Percentiles rank a stretch among this genome's conserved stretches.
Conservation (phyloP, 2,329 filamentous ascomycete species). For the Proliferodiscus dingleyae region DNA sequence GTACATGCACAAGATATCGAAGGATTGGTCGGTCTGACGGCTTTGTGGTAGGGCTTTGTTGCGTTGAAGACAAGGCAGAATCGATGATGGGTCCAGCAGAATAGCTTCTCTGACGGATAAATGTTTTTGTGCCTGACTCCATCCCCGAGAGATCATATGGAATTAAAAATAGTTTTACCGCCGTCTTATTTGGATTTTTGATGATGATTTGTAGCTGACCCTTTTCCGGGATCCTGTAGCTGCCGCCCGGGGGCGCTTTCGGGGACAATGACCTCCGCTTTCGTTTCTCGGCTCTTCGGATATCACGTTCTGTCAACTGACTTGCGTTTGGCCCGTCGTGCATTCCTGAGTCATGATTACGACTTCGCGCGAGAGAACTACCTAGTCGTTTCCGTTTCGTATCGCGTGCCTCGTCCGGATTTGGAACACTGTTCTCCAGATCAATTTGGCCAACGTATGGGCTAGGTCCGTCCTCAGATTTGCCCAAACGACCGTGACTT, state of each 20-base stretch:
- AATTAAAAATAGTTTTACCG: constrained; percentile 90
- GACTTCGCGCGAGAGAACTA: constrained; percentile 15
- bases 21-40: constrained; percentile 64
- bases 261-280: constrained; percentile 56
- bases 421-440: constrained; percentile 71
- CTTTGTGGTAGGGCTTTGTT: constrained; percentile 31
- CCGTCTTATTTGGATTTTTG: constrained; percentile 97
- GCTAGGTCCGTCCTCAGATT: constrained; percentile 79
- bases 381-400: constrained; percentile 36
- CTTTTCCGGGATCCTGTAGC: constrained; percentile 89
- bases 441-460: constrained; percentile 94
- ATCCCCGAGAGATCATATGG: constrained; percentile 91
- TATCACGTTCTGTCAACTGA: constrained; percentile 31
- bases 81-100: constrained; percentile 82
- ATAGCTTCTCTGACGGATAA: constrained; percentile 90
- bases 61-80: constrained; percentile 22
- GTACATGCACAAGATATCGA: constrained; percentile 85
- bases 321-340: constrained; percentile 16
- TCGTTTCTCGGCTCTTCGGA: constrained; percentile 48
- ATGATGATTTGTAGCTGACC: constrained; percentile 95
- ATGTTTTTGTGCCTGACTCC: constrained; percentile 92
- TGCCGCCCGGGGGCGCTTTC: constrained; percentile 74
- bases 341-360: constrained; percentile 23
- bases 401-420: constrained; percentile 39
- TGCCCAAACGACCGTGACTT: constrained; percentile 51